Evolutionary conservation across 2,329 filamentous ascomycete genomes (phyloP).

Genomic region (Aspergillus tanneri): DNA sequence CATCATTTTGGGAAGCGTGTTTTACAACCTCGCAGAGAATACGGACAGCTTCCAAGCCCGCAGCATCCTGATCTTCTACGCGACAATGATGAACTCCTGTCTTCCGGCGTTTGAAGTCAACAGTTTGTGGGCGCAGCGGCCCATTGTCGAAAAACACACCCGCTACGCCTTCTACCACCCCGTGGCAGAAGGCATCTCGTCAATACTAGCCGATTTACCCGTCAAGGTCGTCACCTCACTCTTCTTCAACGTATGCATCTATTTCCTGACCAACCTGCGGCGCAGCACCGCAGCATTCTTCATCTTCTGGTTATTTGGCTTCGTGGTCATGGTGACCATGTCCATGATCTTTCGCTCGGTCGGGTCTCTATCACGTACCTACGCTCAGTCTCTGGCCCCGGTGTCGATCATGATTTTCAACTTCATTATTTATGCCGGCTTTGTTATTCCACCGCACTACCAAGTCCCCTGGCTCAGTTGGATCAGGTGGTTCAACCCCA

Average conservation of each 20-base stretch:
- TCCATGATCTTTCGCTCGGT: constrained; percentile 80
- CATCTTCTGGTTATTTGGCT: constrained; percentile 59
- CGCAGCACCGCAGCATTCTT: constrained; percentile 73
- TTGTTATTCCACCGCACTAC: constrained; percentile 56
- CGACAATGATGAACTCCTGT: background rate
- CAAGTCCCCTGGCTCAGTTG: constrained; percentile 68
- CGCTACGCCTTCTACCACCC: constrained; percentile 17
- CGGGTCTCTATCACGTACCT: constrained; percentile 68
- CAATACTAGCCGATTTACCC: constrained; percentile 50
- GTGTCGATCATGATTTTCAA: constrained; percentile 45
- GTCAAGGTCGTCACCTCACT: constrained; percentile 69
- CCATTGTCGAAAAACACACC: constrained; percentile 15
- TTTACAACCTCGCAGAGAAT: background rate
- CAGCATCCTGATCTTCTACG: constrained; percentile 37
- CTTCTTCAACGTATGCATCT: constrained; percentile 74
- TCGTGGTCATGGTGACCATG: constrained; percentile 52
- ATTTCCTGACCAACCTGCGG: constrained; percentile 79
- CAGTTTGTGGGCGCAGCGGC: constrained; percentile 46
- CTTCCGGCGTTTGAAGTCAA: constrained; percentile 58
- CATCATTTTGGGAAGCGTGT: constrained; percentile 48
- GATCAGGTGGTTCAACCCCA: constrained; percentile 75
- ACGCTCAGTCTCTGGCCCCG: constrained; percentile 54
- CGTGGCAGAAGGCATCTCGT: background rate
- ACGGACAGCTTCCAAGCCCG: constrained; percentile 29
- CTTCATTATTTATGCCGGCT: constrained; percentile 46